These are phyloP conservation scores for Gelatoporia subvermispora DNA, from an alignment of 768 basidiomycete genomes.

Conservation along the genomic window DNA sequence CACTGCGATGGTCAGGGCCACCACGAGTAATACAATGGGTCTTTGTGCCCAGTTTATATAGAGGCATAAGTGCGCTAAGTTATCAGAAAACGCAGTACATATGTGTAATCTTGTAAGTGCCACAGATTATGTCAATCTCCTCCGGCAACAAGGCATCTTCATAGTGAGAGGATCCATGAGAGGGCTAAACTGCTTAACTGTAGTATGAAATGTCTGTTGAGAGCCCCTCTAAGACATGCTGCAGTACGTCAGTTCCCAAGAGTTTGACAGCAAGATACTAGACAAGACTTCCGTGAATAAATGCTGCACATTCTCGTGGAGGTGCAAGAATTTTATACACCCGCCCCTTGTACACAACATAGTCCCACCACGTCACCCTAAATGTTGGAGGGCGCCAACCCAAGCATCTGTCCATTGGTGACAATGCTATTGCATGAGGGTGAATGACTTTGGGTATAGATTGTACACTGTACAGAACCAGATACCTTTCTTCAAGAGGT, in stretches of 20 bases:
- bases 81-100: not conserved
- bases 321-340: not conserved
- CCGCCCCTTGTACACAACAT: constrained; percentile 2
- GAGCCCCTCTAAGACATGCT: not conserved
- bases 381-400: not conserved
- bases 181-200: not conserved
- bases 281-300: constrained; percentile 4
- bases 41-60: not conserved
- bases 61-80: not conserved
- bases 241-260: not conserved
- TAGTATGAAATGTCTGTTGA: not conserved
- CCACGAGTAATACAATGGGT: constrained; percentile 1
- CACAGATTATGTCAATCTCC: constrained; percentile 6
- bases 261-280: constrained; percentile 4
- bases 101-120: constrained; percentile 1
- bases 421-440: not conserved
- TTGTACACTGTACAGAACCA: not conserved
- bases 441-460: not conserved
- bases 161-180: not conserved
- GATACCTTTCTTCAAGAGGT: not conserved
- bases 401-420: not conserved
- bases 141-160: constrained; percentile 2
- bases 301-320: not conserved
- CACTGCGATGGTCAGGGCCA: constrained; percentile 4
- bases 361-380: not conserved